Percentiles rank a stretch among this genome's conserved stretches.
phyloP scores from a whole-genome alignment of 2,329 filamentous ascomycete species.

The Catunica adiposa region DNA sequence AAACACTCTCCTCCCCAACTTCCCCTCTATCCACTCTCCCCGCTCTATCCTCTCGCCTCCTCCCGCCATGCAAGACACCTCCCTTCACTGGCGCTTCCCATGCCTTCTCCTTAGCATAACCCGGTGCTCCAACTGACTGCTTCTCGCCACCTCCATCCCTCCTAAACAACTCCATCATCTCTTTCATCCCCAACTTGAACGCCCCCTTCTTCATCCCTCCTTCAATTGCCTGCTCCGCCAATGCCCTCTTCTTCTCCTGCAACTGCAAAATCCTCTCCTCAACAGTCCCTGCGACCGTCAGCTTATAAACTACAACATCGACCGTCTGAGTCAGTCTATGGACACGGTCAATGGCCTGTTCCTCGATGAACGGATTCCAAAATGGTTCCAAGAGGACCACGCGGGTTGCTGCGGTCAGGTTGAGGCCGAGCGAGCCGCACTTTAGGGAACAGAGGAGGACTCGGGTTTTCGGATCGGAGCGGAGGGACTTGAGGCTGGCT shows the following conservation, averaged over 20 bases:
- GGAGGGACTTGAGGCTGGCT: slow-evolving; percentile 60
- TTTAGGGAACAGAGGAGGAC: slow-evolving; percentile 86
- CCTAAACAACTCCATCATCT: slow-evolving; percentile 81
- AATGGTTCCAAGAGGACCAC: slow-evolving; percentile 95
- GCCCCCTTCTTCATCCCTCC: slow-evolving; percentile 54
- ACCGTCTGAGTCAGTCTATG: slow-evolving; percentile 95
- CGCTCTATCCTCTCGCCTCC: slow-evolving; percentile 18
- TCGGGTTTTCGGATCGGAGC: slow-evolving; percentile 57
- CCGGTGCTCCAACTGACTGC: slow-evolving; percentile 6
- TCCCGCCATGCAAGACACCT: slow-evolving; percentile 15
- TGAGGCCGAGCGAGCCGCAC: slow-evolving; percentile 82
- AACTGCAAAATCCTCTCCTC: slow-evolving; percentile 90
- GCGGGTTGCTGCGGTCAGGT: slow-evolving; percentile 80
- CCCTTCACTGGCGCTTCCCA: slow-evolving; percentile 16
- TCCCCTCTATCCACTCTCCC: slow-evolving; percentile 13
- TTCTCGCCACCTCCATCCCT: slow-evolving; percentile 22
- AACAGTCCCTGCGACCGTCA: slow-evolving; percentile 73
- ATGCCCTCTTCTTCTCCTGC: slow-evolving; percentile 80
- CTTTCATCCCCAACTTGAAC: slow-evolving; percentile 77
- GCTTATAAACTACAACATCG: slow-evolving; percentile 87
- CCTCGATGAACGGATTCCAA: slow-evolving; percentile 99
- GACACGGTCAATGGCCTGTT: slow-evolving; percentile 95
- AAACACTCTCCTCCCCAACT: slow-evolving; percentile 23
- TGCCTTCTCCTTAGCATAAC: slow-evolving; percentile 11
- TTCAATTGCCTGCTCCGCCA: slow-evolving; percentile 87